Conservation (phyloP, 129 eudicot species). For the Arctium lappa region DNA sequence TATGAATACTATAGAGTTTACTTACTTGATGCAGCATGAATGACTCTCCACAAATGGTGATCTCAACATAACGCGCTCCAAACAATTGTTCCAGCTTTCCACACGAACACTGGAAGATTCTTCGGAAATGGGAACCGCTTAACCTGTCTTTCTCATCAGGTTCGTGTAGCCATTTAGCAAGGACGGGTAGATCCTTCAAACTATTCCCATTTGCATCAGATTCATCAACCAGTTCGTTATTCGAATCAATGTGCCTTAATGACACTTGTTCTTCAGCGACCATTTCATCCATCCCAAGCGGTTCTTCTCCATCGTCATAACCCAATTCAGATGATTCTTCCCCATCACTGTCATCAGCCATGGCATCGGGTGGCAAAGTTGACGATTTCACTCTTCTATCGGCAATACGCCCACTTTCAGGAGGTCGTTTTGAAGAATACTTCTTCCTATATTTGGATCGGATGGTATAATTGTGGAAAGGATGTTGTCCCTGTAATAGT, state of each 20-base stretch:
- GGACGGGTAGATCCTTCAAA: slow-evolving; percentile 28
- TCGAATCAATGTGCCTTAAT: background rate
- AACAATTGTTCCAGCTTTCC: slow-evolving; percentile 61
- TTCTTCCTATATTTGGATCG: slow-evolving; percentile 66
- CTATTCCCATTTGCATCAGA: slow-evolving; percentile 21
- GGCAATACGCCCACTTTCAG: slow-evolving; percentile 28
- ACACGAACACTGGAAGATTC: slow-evolving; percentile 73
- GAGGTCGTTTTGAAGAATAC: slow-evolving; percentile 27
- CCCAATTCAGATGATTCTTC: slow-evolving; percentile 30
- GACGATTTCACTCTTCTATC: slow-evolving; percentile 43
- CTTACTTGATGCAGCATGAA: slow-evolving; percentile 98
- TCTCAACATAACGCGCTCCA: slow-evolving; percentile 61
- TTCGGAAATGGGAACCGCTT: slow-evolving; percentile 82
- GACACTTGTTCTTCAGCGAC: slow-evolving; percentile 15
- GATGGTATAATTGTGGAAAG: slow-evolving; percentile 89
- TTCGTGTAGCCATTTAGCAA: slow-evolving; percentile 88
- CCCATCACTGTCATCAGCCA: slow-evolving; percentile 22
- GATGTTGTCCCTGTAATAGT: slow-evolving; percentile 79
- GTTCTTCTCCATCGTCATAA: slow-evolving; percentile 36
- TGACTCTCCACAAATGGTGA: slow-evolving; percentile 88
- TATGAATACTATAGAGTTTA: background rate
- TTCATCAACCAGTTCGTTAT: slow-evolving; percentile 9
- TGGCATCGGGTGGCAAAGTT: slow-evolving; percentile 23
- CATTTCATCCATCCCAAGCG: slow-evolving; percentile 37
- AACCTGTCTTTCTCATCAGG: slow-evolving; percentile 72